These are phyloP conservation scores for Boletus speciosus DNA, from an alignment of 768 basidiomycete genomes.

Conservation along the genomic window DNA sequence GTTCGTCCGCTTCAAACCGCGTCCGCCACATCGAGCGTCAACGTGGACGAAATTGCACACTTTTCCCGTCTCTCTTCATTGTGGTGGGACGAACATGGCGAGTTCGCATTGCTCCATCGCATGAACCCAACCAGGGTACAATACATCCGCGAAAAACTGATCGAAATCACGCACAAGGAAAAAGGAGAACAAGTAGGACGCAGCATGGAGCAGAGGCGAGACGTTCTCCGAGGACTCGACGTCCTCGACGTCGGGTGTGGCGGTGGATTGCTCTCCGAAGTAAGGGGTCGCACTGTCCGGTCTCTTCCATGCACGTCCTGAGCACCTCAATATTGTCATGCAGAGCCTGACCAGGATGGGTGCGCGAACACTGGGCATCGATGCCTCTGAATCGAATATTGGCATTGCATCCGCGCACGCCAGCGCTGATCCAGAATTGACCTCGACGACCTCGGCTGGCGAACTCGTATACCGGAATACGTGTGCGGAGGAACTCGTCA, in stretches of 20 bases:
- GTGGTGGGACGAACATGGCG: slow-evolving; percentile 96
- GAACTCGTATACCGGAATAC: slow-evolving; percentile 65
- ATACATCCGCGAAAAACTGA: slow-evolving; percentile 76
- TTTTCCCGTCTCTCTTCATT: slow-evolving; percentile 85
- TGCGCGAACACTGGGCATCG: slow-evolving; percentile 85
- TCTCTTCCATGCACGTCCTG: not conserved
- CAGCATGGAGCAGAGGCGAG: slow-evolving; percentile 29
- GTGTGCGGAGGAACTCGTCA: slow-evolving; percentile 70
- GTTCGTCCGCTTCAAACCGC: slow-evolving; percentile 22
- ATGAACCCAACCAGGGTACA: slow-evolving; percentile 92
- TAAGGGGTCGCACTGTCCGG: slow-evolving; percentile 30
- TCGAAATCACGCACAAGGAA: slow-evolving; percentile 60
- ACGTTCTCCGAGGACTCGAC: slow-evolving; percentile 57
- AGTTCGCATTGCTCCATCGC: slow-evolving; percentile 81
- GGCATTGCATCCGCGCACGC: slow-evolving; percentile 83
- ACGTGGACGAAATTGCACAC: slow-evolving; percentile 78
- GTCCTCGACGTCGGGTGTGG: slow-evolving; percentile 94
- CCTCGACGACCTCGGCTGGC: slow-evolving; percentile 24
- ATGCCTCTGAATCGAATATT: slow-evolving; percentile 87
- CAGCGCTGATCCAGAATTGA: slow-evolving; percentile 64
- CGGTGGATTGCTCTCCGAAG: slow-evolving; percentile 91
- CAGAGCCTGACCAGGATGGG: slow-evolving; percentile 88
- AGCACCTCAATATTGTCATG: not conserved
- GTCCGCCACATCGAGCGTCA: slow-evolving; percentile 41
- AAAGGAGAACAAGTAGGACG: slow-evolving; percentile 32